Percentiles rank a stretch among this genome's conserved stretches.
phyloP scores from a whole-genome alignment of 352 stramenopile genomes.

The Ochromonadaceae sp. region DNA sequence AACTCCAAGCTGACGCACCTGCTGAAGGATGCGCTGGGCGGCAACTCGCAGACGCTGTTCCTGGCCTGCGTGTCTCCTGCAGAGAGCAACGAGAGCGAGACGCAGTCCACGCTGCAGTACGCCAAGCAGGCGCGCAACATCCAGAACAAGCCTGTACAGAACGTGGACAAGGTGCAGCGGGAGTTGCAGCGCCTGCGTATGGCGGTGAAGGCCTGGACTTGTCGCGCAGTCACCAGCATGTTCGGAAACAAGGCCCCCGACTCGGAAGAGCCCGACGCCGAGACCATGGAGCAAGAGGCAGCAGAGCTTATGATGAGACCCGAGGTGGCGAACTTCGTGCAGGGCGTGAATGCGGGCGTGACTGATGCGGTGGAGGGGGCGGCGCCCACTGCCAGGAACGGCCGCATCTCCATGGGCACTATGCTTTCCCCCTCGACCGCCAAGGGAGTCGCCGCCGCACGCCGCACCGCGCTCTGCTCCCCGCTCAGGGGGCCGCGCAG shows the following conservation, averaged over 20 bases:
- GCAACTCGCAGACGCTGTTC: conserved; percentile 76
- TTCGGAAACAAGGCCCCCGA: conserved; percentile 5
- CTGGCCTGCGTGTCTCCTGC: conserved; percentile 73
- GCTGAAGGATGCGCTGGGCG: conserved; percentile 44
- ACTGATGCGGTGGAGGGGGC: neutral
- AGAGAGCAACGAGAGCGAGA: conserved; percentile 73
- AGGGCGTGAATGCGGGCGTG: neutral
- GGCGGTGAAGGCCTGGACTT: neutral
- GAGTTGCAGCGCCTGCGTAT: conserved; percentile 17
- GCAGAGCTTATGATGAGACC: neutral
- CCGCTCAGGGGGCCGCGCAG: no score
- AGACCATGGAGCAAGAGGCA: no score
- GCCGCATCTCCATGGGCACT: neutral
- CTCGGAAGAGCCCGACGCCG: no score
- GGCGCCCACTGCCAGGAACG: neutral
- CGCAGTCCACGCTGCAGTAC: conserved; percentile 47
- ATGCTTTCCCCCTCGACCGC: no score
- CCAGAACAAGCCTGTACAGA: conserved; percentile 83
- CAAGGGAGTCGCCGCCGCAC: no score
- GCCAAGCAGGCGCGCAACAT: conserved; percentile 54
- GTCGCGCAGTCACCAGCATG: neutral
- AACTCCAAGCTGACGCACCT: conserved; percentile 78
- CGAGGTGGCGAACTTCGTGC: neutral
- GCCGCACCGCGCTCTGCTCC: no score
- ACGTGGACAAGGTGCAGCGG: conserved; percentile 54